phyloP scores from a whole-genome alignment of 805 yeast genomes.

The Kurtzmaniella cleridarum region DNA sequence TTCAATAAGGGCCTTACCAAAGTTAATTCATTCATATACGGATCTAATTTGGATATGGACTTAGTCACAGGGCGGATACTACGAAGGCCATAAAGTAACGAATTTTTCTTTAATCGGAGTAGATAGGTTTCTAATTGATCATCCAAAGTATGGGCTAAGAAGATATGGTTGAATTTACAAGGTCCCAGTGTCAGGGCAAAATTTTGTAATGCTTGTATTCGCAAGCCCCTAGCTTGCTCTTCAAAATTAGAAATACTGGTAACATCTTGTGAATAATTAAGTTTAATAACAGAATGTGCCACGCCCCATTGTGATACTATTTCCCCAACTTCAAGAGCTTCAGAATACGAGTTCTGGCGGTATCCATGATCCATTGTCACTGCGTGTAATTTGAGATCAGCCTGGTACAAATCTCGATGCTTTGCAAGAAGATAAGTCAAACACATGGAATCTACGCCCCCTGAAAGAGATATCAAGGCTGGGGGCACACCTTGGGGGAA shows the following conservation, averaged over 20 bases:
- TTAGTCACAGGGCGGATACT: slow-evolving; percentile 40
- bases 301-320: slow-evolving; percentile 29
- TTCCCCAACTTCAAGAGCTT: slow-evolving; percentile 41
- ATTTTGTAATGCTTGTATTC: slow-evolving; percentile 42
- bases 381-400: slow-evolving; percentile 39
- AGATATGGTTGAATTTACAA: slow-evolving; percentile 35
- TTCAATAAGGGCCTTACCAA: slow-evolving; percentile 51
- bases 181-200: slow-evolving; percentile 6
- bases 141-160: slow-evolving; percentile 64
- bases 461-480: slow-evolving; percentile 56
- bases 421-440: slow-evolving; percentile 45
- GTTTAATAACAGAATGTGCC: slow-evolving; percentile 22
- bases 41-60: slow-evolving; percentile 20
- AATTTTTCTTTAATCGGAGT: slow-evolving; percentile 42
- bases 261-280: slow-evolving; percentile 22
- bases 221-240: slow-evolving; percentile 49
- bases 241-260: slow-evolving; percentile 42
- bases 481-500: slow-evolving; percentile 4
- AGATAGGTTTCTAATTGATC: slow-evolving; percentile 72
- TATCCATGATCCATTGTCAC: slow-evolving; percentile 64
- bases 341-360: slow-evolving; percentile 43
- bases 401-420: slow-evolving; percentile 23
- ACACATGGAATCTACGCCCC: slow-evolving; percentile 81
- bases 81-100: slow-evolving; percentile 48
- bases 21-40: slow-evolving; percentile 9